Evolutionary conservation across 73 alveolate genomes (phyloP).

Genomic region (Symbiodinium pilosum): DNA sequence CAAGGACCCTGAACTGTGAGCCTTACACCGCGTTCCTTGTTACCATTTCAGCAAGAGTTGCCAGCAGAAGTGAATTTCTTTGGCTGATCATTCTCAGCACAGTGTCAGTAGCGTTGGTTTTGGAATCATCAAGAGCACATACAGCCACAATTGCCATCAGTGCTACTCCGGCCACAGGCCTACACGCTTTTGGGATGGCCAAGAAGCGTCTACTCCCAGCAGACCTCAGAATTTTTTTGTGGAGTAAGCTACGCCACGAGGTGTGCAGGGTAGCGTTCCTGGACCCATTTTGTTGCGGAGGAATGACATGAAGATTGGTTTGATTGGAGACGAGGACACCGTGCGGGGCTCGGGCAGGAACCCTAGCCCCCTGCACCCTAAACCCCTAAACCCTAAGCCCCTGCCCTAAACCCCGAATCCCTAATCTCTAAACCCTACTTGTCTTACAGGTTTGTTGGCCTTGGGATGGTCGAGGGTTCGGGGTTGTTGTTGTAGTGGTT

Average conservation of each 20-base stretch:
- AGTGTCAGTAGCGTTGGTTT: not conserved
- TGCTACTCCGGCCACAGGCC: too few relatives aligned
- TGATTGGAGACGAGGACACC: slow-evolving; percentile 86
- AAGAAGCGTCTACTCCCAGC: not conserved
- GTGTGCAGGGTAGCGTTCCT: not conserved
- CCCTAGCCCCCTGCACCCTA: too few relatives aligned
- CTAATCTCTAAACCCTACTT: too few relatives aligned
- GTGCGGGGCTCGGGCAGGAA: not conserved
- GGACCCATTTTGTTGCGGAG: not conserved
- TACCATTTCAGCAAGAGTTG: too few relatives aligned
- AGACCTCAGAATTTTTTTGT: not conserved
- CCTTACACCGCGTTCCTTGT: too few relatives aligned
- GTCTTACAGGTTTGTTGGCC: too few relatives aligned
- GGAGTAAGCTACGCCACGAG: not conserved
- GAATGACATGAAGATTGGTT: slow-evolving; percentile 80
- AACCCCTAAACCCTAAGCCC: too few relatives aligned
- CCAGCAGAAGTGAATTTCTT: too few relatives aligned
- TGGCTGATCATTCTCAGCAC: not conserved
- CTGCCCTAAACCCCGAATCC: too few relatives aligned
- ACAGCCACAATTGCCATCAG: not conserved
- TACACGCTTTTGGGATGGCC: not conserved
- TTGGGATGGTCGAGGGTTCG: too few relatives aligned
- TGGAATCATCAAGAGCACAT: not conserved
- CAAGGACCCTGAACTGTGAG: too few relatives aligned
- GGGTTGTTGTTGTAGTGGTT: too few relatives aligned